Evolutionary conservation across 2,329 filamentous ascomycete genomes (phyloP).

Genomic region (Cercospora sojina): DNA sequence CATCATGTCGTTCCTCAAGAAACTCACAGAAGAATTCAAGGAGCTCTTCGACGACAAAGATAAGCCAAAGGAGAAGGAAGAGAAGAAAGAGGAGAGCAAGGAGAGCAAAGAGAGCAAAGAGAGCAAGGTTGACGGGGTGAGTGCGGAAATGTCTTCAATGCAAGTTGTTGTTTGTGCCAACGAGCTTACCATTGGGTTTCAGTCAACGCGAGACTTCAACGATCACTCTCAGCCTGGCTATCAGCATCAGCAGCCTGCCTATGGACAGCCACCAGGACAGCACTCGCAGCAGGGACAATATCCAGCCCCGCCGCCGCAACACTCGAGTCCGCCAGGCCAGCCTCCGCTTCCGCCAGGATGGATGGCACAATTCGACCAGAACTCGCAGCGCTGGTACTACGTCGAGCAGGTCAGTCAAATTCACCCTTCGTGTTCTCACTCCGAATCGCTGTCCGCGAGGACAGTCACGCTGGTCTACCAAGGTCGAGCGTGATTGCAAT

Average conservation of each 20-base stretch:
- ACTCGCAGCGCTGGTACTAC: constrained; percentile 64
- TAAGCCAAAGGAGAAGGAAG: constrained; percentile 37
- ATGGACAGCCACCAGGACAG: constrained; percentile 34
- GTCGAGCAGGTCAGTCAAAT: constrained; percentile 50
- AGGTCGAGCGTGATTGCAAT: not conserved
- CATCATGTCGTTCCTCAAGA: constrained; percentile 49
- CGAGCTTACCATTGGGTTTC: not conserved
- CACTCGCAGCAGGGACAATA: constrained; percentile 30
- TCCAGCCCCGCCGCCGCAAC: constrained; percentile 19
- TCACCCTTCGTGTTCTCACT: not conserved
- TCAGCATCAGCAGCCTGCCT: constrained; percentile 26
- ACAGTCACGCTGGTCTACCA: not conserved
- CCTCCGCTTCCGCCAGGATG: constrained; percentile 61
- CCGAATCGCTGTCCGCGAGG: not conserved
- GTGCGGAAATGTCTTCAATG: not conserved
- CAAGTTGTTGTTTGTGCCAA: not conserved
- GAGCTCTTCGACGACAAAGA: constrained; percentile 40
- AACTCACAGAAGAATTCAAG: constrained; percentile 48
- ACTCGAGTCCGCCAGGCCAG: constrained; percentile 24
- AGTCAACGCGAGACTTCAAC: constrained; percentile 11
- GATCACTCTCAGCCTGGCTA: constrained; percentile 16
- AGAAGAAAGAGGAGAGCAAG: constrained; percentile 37
- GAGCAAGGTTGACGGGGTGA: constrained; percentile 15
- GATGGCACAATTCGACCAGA: constrained; percentile 62
- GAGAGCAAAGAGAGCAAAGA: constrained; percentile 19